These are phyloP conservation scores for Brassica cretica DNA, from an alignment of 345 rosid genomes.

Conservation along the genomic window DNA sequence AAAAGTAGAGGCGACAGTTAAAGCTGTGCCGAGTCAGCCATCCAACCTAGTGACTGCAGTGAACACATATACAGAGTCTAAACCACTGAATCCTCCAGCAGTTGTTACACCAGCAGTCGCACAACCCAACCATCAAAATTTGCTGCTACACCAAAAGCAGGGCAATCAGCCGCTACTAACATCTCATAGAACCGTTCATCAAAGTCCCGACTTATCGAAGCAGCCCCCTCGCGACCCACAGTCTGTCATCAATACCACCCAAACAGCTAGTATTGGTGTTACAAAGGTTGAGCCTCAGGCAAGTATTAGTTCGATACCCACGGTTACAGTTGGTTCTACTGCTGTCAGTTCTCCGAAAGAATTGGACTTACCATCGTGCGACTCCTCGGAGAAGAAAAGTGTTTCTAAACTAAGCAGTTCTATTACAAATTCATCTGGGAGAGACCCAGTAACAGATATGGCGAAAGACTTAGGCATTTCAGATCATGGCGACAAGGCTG, in stretches of 20 bases:
- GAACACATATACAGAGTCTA: constrained; percentile 55
- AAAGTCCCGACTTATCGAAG: constrained; percentile 44
- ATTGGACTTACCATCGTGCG: constrained; percentile 48
- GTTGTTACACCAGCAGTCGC: constrained; percentile 43
- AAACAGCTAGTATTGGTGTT: constrained; percentile 36
- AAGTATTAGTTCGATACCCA: constrained; percentile 45
- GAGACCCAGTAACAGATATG: constrained; percentile 42
- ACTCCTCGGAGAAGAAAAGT: constrained; percentile 39
- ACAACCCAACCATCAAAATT: constrained; percentile 39
- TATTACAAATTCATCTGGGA: constrained; percentile 43
- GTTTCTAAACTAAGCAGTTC: constrained; percentile 43
- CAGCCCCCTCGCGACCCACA: constrained; percentile 51
- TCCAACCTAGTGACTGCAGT: constrained; percentile 50
- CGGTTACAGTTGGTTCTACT: constrained; percentile 37
- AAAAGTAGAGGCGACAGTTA: constrained; percentile 58
- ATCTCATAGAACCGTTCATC: constrained; percentile 57
- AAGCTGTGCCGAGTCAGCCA: constrained; percentile 60
- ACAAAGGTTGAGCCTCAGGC: constrained; percentile 40
- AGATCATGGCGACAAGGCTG: constrained; percentile 36
- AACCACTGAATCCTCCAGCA: constrained; percentile 45
- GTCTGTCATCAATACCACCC: constrained; percentile 42
- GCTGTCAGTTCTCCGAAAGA: constrained; percentile 47
- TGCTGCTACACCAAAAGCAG: constrained; percentile 58
- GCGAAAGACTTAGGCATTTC: constrained; percentile 50
- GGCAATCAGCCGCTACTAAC: constrained; percentile 49